These are phyloP conservation scores for Pestalotiopsis sp. DNA, from an alignment of 2,329 filamentous ascomycete species.

Conservation along the genomic window DNA sequence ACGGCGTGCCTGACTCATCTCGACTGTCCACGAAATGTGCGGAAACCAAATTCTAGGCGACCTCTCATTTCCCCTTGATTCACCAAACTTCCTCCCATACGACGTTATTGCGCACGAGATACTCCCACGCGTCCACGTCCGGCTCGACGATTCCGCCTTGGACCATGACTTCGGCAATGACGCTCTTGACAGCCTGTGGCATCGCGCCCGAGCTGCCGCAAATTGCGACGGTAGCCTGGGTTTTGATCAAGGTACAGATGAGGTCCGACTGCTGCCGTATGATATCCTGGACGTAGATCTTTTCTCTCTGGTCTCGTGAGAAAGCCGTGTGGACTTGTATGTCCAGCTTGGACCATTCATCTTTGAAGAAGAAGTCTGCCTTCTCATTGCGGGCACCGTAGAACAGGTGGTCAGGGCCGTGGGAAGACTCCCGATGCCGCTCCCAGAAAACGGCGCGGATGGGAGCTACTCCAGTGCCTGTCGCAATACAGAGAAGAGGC, in stretches of 20 bases:
- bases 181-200: conserved; percentile 54
- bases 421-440: conserved; percentile 42
- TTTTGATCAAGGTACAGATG: conserved; percentile 37
- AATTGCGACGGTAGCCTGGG: conserved; percentile 48
- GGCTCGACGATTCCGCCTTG: conserved; percentile 32
- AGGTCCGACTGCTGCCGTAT: conserved; percentile 42
- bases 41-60: neutral
- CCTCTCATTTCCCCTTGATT: too few relatives aligned
- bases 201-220: conserved; percentile 60
- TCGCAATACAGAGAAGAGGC: conserved; percentile 76
- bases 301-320: conserved; percentile 63
- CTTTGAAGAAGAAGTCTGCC: conserved; percentile 78
- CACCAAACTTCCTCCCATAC: conserved; percentile 65
- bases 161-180: conserved; percentile 50
- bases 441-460: conserved; percentile 80
- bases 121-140: conserved; percentile 37
- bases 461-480: conserved; percentile 85
- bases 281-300: conserved; percentile 58
- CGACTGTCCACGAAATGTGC: neutral
- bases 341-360: conserved; percentile 66
- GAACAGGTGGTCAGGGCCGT: conserved; percentile 57
- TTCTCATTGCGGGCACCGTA: conserved; percentile 78
- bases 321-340: conserved; percentile 65
- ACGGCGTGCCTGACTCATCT: neutral
- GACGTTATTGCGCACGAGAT: conserved; percentile 32